These are phyloP conservation scores for Globisporangium canariense DNA, from an alignment of 352 stramenopile species.

Conservation along the genomic window DNA sequence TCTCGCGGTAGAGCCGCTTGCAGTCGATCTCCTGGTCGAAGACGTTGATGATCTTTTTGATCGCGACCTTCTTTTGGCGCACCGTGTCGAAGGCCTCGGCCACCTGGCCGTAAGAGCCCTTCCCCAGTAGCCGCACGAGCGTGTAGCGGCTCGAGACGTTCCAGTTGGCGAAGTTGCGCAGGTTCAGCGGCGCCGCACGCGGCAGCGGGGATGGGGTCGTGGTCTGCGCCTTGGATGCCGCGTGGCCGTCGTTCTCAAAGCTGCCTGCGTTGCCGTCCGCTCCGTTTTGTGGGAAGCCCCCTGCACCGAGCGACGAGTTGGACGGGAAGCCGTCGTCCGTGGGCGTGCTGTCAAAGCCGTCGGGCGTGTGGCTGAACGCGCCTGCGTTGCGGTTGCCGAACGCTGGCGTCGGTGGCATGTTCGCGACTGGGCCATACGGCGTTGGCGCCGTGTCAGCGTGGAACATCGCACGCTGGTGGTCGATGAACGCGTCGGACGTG, in stretches of 20 bases:
- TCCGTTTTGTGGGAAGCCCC: constrained; percentile 18
- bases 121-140: constrained; percentile 75
- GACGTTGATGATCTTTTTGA: constrained; percentile 89
- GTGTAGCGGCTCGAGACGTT: constrained; percentile 77
- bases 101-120: constrained; percentile 85
- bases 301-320: constrained; percentile 34
- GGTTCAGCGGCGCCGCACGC: constrained; percentile 66
- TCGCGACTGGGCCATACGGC: constrained; percentile 62
- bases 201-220: constrained; percentile 60
- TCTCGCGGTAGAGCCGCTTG: constrained; percentile 85
- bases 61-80: constrained; percentile 79
- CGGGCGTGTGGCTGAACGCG: constrained; percentile 50
- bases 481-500: constrained; percentile 72
- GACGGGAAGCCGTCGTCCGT: constrained; percentile 40
- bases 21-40: constrained; percentile 88
- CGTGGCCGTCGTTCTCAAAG: constrained; percentile 8
- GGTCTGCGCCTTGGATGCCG: constrained; percentile 30
- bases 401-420: constrained; percentile 82
- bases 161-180: constrained; percentile 84
- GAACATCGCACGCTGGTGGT: constrained; percentile 76
- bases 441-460: constrained; percentile 73
- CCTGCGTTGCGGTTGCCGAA: constrained; percentile 59
- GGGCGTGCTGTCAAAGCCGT: constrained; percentile 64
- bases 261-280: constrained; percentile 28
- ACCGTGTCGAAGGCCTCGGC: constrained; percentile 79